Evolutionary conservation across 768 basidiomycete genomes (phyloP), one percentile per base, ranked within the genome.

Genomic region (Lanmaoa rubissima): DNA sequence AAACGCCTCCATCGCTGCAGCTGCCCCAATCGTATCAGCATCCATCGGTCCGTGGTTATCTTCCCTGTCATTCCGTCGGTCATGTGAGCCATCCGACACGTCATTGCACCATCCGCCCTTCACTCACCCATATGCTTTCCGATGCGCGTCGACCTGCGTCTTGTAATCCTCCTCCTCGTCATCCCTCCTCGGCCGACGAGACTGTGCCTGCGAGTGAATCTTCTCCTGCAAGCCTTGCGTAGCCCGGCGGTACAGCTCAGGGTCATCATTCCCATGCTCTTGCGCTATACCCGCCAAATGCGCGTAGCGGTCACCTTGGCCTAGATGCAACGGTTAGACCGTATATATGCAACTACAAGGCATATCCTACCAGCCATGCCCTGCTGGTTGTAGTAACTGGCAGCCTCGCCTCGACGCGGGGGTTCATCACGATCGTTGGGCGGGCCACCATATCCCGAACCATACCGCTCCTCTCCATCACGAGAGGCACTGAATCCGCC

Each of bases 51-150:
- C 67, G 21, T 65, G 51, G 38, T 67, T 53, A 3, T 60, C 60
- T 9, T 36, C 53, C 35, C 62, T 72, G 36, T 24, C 28, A 44
- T 47, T 24, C 24, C 35, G 41, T 48, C 16, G 2, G 16, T 34
- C 19, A 43, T 6, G 12, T 53, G 35, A 26, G n/a, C 24, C 1
- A 57, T 39, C 31, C 7, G 21, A 43, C 16, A 28, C 26, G 0
- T 12, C 35, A 16, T n/a, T 12, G 9, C 31, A 32, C 10, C 38
- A 24, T 28, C 6, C 14, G 1, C n/a, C 4, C 28, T 14, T 16
- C 21, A 54, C 71, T 59, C 40, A 73, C 70, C 58, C 70, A 32
- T 71, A 73, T 35, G 72, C 71, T 36, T 69, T 71, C 8, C 54
- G 56, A 24, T 71, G 71, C n/a, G 70, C 69, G 19, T 67, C 64